These are phyloP conservation scores for Microstegium vimineum DNA, from an alignment of 176 grass and related monocot species.

Conservation along the genomic window DNA sequence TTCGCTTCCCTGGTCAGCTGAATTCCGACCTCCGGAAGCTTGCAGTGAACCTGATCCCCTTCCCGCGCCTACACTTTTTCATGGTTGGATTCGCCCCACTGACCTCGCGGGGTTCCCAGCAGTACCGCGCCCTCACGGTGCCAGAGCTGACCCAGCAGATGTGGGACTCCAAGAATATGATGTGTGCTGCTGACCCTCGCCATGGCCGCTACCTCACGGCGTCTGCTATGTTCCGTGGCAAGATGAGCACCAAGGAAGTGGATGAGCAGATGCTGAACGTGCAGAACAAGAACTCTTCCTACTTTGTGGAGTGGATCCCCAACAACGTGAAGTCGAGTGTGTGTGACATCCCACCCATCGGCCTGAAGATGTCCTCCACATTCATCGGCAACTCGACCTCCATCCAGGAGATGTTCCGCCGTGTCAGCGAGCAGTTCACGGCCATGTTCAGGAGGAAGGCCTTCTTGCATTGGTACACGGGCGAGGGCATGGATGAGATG, in stretches of 20 bases:
- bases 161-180: conserved; percentile 99
- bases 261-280: conserved; percentile 97
- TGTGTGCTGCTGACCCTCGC: conserved; percentile 89
- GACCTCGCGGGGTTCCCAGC: conserved; percentile 83
- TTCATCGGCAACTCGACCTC: conserved; percentile 72
- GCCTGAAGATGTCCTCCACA: conserved; percentile 68
- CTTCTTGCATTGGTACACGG: conserved; percentile 97
- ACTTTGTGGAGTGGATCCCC: conserved; percentile 94
- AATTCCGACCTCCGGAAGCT: conserved; percentile 76
- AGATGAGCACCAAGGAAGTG: conserved; percentile 97
- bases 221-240: conserved; percentile 92
- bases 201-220: conserved; percentile 83
- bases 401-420: conserved; percentile 82
- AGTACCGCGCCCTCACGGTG: conserved; percentile 82
- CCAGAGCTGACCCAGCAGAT: conserved; percentile 92
- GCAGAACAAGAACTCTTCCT: conserved; percentile 94
- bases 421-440: conserved; percentile 90
- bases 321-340: conserved; percentile 93
- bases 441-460: conserved; percentile 99
- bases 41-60: conserved; percentile 79
- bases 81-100: conserved; percentile 91
- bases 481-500: conserved; percentile 97
- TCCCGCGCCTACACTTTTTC: conserved; percentile 86
- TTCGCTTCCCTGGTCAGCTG: conserved; percentile 66
- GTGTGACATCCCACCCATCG: conserved; percentile 80